Percentiles rank a stretch among this genome's conserved stretches.
Evolutionary conservation across 2,329 filamentous ascomycete genomes (phyloP).

Genomic region (Pezizomycotina sp.): DNA sequence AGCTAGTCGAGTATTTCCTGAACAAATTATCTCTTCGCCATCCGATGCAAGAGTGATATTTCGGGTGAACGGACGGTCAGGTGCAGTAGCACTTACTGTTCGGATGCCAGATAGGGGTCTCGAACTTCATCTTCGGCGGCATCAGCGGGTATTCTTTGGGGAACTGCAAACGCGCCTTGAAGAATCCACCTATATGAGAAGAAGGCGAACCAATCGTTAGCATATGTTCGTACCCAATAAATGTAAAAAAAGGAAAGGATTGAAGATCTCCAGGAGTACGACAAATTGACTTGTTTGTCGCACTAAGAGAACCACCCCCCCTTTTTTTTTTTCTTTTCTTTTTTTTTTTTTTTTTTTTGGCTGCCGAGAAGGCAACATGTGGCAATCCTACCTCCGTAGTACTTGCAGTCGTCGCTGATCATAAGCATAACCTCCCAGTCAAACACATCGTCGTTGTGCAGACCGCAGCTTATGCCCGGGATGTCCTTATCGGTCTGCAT

Average conservation of each 20-base stretch:
- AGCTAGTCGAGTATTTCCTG: not conserved
- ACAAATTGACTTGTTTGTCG: not conserved
- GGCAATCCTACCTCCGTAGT: conserved; percentile 59
- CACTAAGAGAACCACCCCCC: not conserved
- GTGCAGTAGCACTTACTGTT: conserved; percentile 43
- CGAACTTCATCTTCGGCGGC: conserved; percentile 78
- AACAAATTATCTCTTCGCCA: not conserved
- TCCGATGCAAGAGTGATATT: conserved; percentile 3
- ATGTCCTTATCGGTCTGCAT: conserved; percentile 87
- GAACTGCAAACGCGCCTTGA: conserved; percentile 70
- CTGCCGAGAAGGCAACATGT: too few species aligned
- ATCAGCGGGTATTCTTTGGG: conserved; percentile 71
- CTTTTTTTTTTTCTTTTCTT: too few species aligned
- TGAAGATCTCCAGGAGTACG: not conserved
- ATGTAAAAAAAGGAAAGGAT: not conserved
- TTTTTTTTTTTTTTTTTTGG: too few species aligned
- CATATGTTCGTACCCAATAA: not conserved
- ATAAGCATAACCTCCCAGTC: conserved; percentile 99
- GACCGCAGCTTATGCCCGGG: conserved; percentile 80
- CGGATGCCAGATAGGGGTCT: conserved; percentile 76
- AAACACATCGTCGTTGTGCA: conserved; percentile 75
- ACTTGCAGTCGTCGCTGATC: conserved; percentile 86
- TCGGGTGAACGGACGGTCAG: not conserved
- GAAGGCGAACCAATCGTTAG: not conserved
- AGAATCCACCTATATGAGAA: conserved; percentile 57